A percentile compares a stretch with the other conserved stretches of the same genome.
These are phyloP conservation scores for Tetrahymena thermophila DNA, from an alignment of 73 alveolate genomes.

Conservation along the genomic window DNA sequence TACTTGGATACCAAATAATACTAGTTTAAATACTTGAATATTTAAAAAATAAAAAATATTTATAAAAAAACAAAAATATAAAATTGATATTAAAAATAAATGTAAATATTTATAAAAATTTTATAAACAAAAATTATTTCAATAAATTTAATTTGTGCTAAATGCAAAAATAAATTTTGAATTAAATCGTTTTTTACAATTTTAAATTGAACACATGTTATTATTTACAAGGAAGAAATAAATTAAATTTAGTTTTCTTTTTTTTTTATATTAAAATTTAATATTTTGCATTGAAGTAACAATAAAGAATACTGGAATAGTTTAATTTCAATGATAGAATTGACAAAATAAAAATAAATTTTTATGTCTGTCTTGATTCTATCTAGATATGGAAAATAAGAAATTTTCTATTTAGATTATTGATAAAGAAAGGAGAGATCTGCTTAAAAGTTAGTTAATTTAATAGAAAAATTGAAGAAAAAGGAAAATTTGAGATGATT, in stretches of 20 bases:
- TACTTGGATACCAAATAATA: neutral
- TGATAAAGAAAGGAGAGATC: neutral
- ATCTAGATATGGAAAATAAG: neutral
- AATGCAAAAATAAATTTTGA: too few relatives aligned
- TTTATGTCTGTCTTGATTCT: neutral
- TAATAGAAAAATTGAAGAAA: neutral
- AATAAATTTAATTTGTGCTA: too few relatives aligned
- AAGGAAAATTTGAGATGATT: neutral
- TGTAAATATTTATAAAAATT: too few relatives aligned
- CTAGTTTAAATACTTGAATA: neutral
- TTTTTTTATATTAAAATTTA: too few relatives aligned
- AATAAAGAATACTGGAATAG: neutral
- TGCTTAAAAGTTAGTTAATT: neutral
- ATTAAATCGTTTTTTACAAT: too few relatives aligned
- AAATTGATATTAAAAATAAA: too few relatives aligned
- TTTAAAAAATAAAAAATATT: neutral
- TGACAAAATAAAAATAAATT: neutral
- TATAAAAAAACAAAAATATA: too few relatives aligned
- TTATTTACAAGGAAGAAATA: too few relatives aligned
- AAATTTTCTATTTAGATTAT: neutral
- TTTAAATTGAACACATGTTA: neutral
- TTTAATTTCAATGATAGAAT: neutral
- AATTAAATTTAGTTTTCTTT: too few relatives aligned
- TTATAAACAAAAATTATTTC: neutral
- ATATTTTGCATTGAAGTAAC: neutral